These are phyloP conservation scores for Botrytis galanthina DNA, from an alignment of 2,329 filamentous ascomycete species.

Conservation along the genomic window DNA sequence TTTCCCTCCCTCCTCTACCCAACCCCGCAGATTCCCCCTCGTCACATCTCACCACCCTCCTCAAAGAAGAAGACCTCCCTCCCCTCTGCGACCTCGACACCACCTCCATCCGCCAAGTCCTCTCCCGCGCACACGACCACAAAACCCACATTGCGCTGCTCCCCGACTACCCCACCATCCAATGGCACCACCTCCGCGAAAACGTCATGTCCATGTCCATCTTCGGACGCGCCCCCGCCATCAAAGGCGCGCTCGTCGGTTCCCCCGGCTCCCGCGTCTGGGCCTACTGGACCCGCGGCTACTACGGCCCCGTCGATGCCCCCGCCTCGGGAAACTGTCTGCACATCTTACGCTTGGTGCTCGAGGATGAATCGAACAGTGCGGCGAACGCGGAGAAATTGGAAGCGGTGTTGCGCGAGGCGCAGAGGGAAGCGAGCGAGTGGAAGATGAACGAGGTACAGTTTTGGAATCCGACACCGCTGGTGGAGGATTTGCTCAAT, in stretches of 20 bases:
- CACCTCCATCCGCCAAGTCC: slow-evolving; percentile 52
- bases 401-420: slow-evolving; percentile 61
- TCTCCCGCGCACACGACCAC: slow-evolving; percentile 44
- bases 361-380: slow-evolving; percentile 53
- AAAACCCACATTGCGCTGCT: slow-evolving; percentile 62
- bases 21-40: slow-evolving; percentile 34
- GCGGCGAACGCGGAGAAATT: slow-evolving; percentile 53
- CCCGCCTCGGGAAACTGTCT: slow-evolving; percentile 59
- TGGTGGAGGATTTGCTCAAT: slow-evolving; percentile 49
- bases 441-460: slow-evolving; percentile 72
- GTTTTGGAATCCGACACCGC: slow-evolving; percentile 76
- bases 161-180: slow-evolving; percentile 65
- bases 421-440: slow-evolving; percentile 65
- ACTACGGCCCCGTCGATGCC: slow-evolving; percentile 52
- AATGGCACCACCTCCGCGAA: slow-evolving; percentile 80
- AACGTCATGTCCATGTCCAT: slow-evolving; percentile 70
- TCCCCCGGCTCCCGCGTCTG: slow-evolving; percentile 58
- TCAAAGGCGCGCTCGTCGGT: slow-evolving; percentile 67
- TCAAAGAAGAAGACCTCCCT: slow-evolving; percentile 61
- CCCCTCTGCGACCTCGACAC: slow-evolving; percentile 65
- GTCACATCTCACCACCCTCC: slow-evolving; percentile 26
- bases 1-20: slow-evolving; percentile 55
- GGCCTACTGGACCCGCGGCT: slow-evolving; percentile 70
- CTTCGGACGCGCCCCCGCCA: slow-evolving; percentile 51
- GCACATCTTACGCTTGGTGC: slow-evolving; percentile 65